phyloP scores from a whole-genome alignment of 192 early-diverging fungal genomes.

The Dissophora ornata region DNA sequence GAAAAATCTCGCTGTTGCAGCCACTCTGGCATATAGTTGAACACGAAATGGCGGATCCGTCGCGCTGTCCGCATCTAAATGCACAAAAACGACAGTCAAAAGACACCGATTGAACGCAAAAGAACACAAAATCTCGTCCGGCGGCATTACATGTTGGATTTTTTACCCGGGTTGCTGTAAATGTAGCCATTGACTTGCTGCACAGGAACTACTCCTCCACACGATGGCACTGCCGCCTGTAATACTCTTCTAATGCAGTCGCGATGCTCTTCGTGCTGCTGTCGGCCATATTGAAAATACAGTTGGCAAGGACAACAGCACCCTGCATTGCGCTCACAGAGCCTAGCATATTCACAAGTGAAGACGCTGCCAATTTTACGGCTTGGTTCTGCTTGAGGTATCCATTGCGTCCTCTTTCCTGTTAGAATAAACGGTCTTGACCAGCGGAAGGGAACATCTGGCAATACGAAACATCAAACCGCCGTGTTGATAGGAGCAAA shows the following conservation, averaged over 20 bases:
- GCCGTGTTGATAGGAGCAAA: neutral
- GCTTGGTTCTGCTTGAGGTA: too few relatives aligned
- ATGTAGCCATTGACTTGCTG: neutral
- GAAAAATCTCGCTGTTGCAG: neutral
- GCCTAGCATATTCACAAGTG: neutral
- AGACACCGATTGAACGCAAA: too few relatives aligned
- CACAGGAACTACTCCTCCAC: neutral
- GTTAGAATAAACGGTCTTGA: neutral
- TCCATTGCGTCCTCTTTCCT: too few relatives aligned
- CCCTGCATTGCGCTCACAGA: conserved; percentile 31
- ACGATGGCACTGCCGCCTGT: conserved; percentile 1
- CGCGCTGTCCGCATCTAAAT: neutral
- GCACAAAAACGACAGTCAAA: too few relatives aligned
- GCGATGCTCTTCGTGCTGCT: neutral
- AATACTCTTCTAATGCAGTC: conserved; percentile 17
- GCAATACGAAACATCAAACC: neutral
- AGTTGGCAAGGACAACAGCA: conserved; percentile 23
- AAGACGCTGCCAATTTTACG: too few relatives aligned
- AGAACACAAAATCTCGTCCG: neutral
- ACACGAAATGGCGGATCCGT: neutral
- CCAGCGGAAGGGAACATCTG: conserved; percentile 25
- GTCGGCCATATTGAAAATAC: conserved; percentile 11
- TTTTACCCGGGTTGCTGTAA: conserved; percentile 10
- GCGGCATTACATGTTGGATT: neutral
- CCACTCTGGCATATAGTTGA: conserved; percentile 10